Conservation (phyloP, 495 filamentous ascomycete genomes). For the Annulohypoxylon moriforme region DNA sequence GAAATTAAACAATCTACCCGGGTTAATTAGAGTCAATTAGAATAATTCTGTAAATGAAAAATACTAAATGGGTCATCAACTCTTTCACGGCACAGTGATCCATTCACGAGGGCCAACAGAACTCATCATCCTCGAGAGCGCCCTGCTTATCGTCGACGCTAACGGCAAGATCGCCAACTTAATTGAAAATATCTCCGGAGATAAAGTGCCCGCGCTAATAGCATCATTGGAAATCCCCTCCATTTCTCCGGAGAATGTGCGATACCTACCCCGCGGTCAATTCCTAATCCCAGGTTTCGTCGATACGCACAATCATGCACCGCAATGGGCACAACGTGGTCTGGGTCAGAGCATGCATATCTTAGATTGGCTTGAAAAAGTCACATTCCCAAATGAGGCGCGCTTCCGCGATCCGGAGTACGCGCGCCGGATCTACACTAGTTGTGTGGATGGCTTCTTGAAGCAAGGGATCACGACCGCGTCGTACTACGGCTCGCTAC, state of each 20-base stretch:
- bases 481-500: constrained; percentile 71
- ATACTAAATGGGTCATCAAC: constrained; percentile 24
- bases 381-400: constrained; percentile 73
- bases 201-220: constrained; percentile 9
- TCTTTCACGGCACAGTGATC: constrained; percentile 65
- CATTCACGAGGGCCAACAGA: constrained; percentile 56
- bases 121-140: constrained; percentile 62
- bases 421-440: constrained; percentile 63
- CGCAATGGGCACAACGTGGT: constrained; percentile 71
- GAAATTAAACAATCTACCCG: too few species aligned
- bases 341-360: constrained; percentile 68
- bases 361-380: constrained; percentile 67
- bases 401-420: constrained; percentile 65
- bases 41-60: too few species aligned
- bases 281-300: constrained; percentile 72
- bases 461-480: constrained; percentile 74
- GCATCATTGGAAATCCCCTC: constrained; percentile 23
- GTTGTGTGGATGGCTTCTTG: constrained; percentile 67
- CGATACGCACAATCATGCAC: constrained; percentile 74
- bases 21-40: too few species aligned
- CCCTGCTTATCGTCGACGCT: constrained; percentile 56
- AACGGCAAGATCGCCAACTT: constrained; percentile 58
- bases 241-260: constrained; percentile 39
- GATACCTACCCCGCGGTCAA: constrained; percentile 58
- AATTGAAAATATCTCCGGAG: constrained; percentile 21